Evolutionary conservation across 371 early-diverging fungal species (phyloP).

Genomic region (Mortierella sp.): DNA sequence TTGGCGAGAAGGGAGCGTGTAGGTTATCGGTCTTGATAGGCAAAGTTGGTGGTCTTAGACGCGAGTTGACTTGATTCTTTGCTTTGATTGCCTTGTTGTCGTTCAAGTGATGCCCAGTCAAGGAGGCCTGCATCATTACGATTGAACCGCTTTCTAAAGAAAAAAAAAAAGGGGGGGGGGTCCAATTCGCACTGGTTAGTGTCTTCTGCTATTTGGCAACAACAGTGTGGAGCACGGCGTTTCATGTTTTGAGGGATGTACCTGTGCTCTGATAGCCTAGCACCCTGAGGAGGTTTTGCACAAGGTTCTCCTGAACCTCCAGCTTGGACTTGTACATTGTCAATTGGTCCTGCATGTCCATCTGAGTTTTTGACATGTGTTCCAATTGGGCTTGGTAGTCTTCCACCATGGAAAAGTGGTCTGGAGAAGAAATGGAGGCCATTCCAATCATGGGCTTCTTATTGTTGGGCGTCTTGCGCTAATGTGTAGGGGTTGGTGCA

Average conservation of each 20-base stretch:
- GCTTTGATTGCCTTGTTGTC: conserved; percentile 8
- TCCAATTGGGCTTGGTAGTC: conserved; percentile 44
- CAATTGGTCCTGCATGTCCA: conserved; percentile 39
- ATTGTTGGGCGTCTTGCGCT: conserved; percentile 50
- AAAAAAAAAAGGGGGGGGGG: neutral
- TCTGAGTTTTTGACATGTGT: conserved; percentile 27
- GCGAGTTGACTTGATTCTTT: conserved; percentile 6
- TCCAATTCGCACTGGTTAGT: too few species aligned
- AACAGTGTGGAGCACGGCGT: too few species aligned
- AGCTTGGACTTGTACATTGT: conserved; percentile 25
- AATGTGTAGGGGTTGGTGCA: too few species aligned
- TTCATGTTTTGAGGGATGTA: too few species aligned
- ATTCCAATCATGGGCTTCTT: conserved; percentile 19
- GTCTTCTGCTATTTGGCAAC: too few species aligned
- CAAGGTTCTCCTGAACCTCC: conserved; percentile 27
- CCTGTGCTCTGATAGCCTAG: conserved; percentile 38
- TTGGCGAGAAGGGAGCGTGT: conserved; percentile 2
- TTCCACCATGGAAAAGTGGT: conserved; percentile 18
- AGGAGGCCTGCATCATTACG: neutral
- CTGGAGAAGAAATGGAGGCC: conserved; percentile 29
- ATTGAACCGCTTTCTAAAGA: conserved; percentile 10
- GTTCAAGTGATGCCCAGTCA: neutral
- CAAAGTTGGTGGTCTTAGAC: neutral
- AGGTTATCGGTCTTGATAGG: conserved; percentile 4
- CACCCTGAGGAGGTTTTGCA: conserved; percentile 31